Evolutionary conservation across 441 rosid species (phyloP).

Genomic region (Populus trichocarpa): DNA sequence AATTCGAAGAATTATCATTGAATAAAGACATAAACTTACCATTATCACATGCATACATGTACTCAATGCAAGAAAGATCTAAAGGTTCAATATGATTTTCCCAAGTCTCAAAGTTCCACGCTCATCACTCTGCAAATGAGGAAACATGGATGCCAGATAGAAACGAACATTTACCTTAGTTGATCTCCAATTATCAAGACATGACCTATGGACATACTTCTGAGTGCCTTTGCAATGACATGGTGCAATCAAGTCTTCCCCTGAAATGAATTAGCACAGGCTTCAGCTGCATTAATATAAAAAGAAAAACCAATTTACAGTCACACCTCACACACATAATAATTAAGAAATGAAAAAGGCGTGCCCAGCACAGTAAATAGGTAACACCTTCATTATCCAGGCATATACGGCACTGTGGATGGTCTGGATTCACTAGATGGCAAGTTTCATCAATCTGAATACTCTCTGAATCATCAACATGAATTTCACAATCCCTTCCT

Average conservation of each 20-base stretch:
- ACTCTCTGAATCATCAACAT: constrained; percentile 46
- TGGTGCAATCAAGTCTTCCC: constrained; percentile 94
- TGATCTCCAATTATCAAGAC: constrained; percentile 99
- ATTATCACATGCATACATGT: not conserved
- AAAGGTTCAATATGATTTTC: not conserved
- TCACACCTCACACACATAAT: not conserved
- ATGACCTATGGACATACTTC: constrained; percentile 92
- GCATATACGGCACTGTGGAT: constrained; percentile 93
- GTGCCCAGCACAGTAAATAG: constrained; percentile 19
- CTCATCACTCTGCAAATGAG: constrained; percentile 11
- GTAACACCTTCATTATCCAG: constrained; percentile 83
- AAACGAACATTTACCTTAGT: constrained; percentile 63
- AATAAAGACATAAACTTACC: not conserved
- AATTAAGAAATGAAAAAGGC: constrained; percentile 7
- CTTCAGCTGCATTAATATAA: constrained; percentile 2
- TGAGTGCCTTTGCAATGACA: constrained; percentile 99
- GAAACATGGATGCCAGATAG: constrained; percentile 12
- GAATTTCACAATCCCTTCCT: constrained; percentile 43
- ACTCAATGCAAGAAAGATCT: not conserved
- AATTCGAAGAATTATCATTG: not conserved
- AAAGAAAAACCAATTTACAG: not conserved
- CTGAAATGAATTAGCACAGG: constrained; percentile 38
- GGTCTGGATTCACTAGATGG: constrained; percentile 68
- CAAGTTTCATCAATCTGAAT: constrained; percentile 59
- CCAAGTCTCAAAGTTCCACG: not conserved